A percentile compares a stretch with the other conserved stretches of the same genome.
These are phyloP conservation scores for Zymoseptoria brevis DNA, from an alignment of 2,329 filamentous ascomycete species.

Conservation along the genomic window DNA sequence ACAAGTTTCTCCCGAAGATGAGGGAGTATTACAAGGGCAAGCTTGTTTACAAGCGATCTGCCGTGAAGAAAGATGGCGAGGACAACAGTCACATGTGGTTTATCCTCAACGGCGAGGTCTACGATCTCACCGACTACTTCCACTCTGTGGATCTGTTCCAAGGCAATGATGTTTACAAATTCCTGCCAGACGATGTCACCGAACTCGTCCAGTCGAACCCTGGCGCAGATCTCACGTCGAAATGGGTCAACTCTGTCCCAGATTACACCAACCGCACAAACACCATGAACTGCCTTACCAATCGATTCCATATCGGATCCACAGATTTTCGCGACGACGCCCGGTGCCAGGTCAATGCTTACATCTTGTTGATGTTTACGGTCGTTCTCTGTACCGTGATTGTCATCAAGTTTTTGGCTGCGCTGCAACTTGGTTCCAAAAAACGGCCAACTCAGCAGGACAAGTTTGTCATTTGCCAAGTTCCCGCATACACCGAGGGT, in stretches of 20 bases:
- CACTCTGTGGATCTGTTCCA: conserved; percentile 57
- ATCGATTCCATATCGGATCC: conserved; percentile 73
- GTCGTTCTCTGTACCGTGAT: conserved; percentile 75
- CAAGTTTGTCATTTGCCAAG: conserved; percentile 97
- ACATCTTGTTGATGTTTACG: conserved; percentile 80
- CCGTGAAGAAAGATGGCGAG: conserved; percentile 58
- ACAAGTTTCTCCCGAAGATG: conserved; percentile 68
- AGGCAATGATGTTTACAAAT: conserved; percentile 53
- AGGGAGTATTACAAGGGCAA: conserved; percentile 81
- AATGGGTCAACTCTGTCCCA: conserved; percentile 50
- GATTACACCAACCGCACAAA: conserved; percentile 50
- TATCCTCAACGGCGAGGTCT: conserved; percentile 66
- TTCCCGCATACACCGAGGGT: conserved; percentile 95
- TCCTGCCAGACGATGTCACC: conserved; percentile 61
- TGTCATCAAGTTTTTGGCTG: conserved; percentile 79
- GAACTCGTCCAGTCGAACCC: conserved; percentile 65
- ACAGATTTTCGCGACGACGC: conserved; percentile 73
- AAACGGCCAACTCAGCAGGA: conserved; percentile 82
- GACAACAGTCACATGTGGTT: conserved; percentile 68
- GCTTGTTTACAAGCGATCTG: conserved; percentile 59
- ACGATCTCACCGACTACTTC: conserved; percentile 90
- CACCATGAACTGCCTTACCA: conserved; percentile 72
- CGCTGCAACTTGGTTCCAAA: conserved; percentile 88
- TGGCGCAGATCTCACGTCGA: conserved; percentile 66
- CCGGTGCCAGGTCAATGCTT: conserved; percentile 81